These are phyloP conservation scores for Pleodorina starrii DNA, from an alignment of 139 green algal genomes.

Conservation along the genomic window DNA sequence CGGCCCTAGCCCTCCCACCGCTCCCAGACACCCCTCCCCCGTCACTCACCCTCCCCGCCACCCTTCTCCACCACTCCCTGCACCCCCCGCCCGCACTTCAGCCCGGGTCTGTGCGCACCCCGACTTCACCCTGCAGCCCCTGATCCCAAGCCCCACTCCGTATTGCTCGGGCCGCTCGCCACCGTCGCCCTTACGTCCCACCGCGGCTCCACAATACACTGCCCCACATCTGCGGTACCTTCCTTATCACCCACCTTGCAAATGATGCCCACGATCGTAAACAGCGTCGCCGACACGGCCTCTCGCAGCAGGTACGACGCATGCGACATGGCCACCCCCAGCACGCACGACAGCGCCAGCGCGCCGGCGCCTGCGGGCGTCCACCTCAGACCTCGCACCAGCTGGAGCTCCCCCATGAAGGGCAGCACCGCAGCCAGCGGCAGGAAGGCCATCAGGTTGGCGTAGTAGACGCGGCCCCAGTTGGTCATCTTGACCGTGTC, in stretches of 20 bases:
- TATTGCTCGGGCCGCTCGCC: not conserved
- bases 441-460: conserved; percentile 61
- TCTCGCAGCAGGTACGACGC: conserved; percentile 78
- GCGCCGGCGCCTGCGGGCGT: not conserved
- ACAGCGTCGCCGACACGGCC: conserved; percentile 80
- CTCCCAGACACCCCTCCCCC: no score
- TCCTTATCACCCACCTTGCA: conserved; percentile 88
- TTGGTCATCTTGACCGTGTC: conserved; percentile 80
- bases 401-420: conserved; percentile 42
- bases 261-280: conserved; percentile 89
- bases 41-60: no score
- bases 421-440: conserved; percentile 49
- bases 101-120: no score
- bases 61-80: no score
- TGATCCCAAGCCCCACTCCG: not conserved
- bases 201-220: not conserved
- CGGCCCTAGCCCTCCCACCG: no score
- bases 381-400: conserved; percentile 48
- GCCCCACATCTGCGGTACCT: not conserved
- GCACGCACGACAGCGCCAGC: conserved; percentile 79
- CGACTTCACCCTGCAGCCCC: not conserved
- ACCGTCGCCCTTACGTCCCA: no score
- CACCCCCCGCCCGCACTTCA: no score
- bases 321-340: conserved; percentile 73
- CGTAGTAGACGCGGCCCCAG: conserved; percentile 86